These are phyloP conservation scores for Brassica balearica DNA, from an alignment of 441 rosid genomes.

Conservation along the genomic window DNA sequence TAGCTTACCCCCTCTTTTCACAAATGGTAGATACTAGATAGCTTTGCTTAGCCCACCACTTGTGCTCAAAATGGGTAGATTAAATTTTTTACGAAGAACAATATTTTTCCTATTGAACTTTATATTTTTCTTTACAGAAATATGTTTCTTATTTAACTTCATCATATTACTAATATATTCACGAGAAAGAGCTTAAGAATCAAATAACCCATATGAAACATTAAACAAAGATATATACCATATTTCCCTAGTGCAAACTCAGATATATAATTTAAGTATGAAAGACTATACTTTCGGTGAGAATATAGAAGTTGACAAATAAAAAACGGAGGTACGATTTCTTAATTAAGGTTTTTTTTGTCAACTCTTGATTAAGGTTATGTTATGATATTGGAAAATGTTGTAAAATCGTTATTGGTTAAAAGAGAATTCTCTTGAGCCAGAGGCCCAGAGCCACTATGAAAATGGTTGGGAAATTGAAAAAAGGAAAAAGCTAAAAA, in stretches of 20 bases:
- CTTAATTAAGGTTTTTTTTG: not conserved
- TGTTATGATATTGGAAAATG: not conserved
- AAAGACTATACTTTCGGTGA: not conserved
- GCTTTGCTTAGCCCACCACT: not conserved
- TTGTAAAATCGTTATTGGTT: not conserved
- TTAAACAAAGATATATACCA: not conserved
- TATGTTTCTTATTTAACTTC: not conserved
- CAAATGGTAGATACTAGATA: too few relatives aligned
- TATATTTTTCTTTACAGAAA: not conserved
- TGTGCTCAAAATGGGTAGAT: not conserved
- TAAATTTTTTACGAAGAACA: not conserved
- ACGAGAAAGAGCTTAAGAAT: not conserved
- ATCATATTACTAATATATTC: not conserved
- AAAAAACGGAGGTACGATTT: not conserved
- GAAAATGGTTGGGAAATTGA: too few relatives aligned
- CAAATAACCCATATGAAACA: not conserved
- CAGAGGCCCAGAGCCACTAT: too few relatives aligned
- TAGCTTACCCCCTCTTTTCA: not conserved
- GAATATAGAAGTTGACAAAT: not conserved
- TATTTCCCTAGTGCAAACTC: not conserved
- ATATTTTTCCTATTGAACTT: not conserved
- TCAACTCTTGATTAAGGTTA: too few relatives aligned
- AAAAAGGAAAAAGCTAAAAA: too few relatives aligned
- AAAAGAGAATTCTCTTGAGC: constrained; percentile 4
- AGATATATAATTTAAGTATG: not conserved